phyloP scores from a whole-genome alignment of 192 early-diverging fungal species.

The Oehlia diaphana region DNA sequence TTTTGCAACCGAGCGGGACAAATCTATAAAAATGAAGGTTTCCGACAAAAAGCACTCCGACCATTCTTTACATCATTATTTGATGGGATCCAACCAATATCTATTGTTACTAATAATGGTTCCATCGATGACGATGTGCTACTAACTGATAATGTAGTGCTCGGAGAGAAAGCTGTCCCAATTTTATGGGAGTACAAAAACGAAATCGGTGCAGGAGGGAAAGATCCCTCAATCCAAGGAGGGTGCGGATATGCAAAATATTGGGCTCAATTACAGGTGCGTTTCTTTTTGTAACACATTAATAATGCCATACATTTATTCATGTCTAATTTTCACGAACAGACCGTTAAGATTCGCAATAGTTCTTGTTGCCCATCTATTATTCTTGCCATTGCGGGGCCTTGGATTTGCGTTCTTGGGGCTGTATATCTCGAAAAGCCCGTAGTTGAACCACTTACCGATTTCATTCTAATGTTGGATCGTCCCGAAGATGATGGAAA shows the following conservation, averaged over 20 bases:
- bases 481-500: not conserved
- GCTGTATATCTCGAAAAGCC: not conserved
- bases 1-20: not conserved
- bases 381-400: not conserved
- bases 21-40: not conserved
- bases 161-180: not conserved
- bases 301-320: constrained; percentile 7
- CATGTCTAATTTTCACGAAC: constrained; percentile 1
- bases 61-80: constrained; percentile 3
- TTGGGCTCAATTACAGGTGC: constrained; percentile 4
- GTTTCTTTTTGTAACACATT: constrained; percentile 6
- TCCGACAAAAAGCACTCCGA: not conserved
- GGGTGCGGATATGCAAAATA: not conserved
- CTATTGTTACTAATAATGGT: constrained; percentile 12
- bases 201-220: not conserved
- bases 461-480: not conserved
- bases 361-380: constrained; percentile 9
- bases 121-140: not conserved
- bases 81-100: constrained; percentile 1
- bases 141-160: not conserved
- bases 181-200: constrained; percentile 16
- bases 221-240: constrained; percentile 5
- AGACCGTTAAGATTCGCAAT: constrained; percentile 8
- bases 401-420: constrained; percentile 15
- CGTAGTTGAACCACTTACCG: constrained; percentile 3